phyloP scores from a whole-genome alignment of 441 rosid species.

The Eugenia klotzschiana region DNA sequence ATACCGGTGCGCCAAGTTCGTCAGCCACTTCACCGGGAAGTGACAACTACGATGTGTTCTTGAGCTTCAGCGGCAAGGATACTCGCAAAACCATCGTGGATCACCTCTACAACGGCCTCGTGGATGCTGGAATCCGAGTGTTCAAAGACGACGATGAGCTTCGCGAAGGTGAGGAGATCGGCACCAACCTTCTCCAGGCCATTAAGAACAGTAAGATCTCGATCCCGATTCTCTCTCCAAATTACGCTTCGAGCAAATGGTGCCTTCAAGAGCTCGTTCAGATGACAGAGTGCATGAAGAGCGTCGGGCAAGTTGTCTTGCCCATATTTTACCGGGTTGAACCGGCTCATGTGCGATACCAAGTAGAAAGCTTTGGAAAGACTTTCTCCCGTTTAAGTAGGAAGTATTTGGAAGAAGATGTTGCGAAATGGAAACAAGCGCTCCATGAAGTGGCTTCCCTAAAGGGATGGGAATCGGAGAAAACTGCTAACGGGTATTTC shows the following conservation, averaged over 20 bases:
- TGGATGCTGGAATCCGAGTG: neutral
- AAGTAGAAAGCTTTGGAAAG: neutral
- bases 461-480: neutral
- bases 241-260: neutral
- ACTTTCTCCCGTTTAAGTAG: neutral
- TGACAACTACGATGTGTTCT: neutral
- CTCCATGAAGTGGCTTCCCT: neutral
- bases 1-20: neutral
- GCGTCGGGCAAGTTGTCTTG: neutral
- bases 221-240: neutral
- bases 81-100: neutral
- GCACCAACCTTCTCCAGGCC: neutral
- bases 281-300: neutral
- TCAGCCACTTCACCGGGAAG: fast-evolving
- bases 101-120: neutral
- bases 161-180: neutral
- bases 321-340: neutral
- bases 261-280: neutral
- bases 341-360: neutral
- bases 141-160: neutral
- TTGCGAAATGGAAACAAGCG: neutral
- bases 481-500: neutral
- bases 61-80: neutral
- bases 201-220: neutral
- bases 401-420: neutral